Evolutionary conservation across 2,329 filamentous ascomycete species (phyloP), one percentile per base, ranked within the genome.

Genomic region (Cryphonectria parasitica): DNA sequence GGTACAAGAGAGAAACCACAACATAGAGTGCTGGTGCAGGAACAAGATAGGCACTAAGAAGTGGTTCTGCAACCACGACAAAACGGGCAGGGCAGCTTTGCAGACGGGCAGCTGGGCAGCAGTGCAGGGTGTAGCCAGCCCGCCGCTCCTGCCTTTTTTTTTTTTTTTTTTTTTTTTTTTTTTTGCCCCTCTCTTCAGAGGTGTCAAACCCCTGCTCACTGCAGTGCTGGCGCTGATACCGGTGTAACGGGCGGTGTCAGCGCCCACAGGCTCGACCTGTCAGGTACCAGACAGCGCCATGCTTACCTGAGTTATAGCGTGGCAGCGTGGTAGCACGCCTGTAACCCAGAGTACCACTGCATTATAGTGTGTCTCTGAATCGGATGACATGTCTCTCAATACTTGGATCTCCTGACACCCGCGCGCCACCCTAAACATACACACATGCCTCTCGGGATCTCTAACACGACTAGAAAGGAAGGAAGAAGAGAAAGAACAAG

Each of bases 241-340:
- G 58, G 31, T 61, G 58, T n/a, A 61, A 61, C 58, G 22, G 56
- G 31, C 34, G n/a, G n/a, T 17, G 19, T n/a, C 52, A 7, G 52
- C n/a, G n/a, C n/a, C 52, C 52, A 56, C 54, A 34, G 54, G 25
- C 25, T 34, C n/a, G 58, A 39, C 34, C 31, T 61, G 58, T 61
- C 34, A 61, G 58, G 58, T 61, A 61, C 54, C 54, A 58, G 28
- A 17, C 54, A 58, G 25, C 28, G 28, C 22, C 58, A n/a, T 19
- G 58, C 19, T n/a, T 39, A n/a, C 19, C 34, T 15, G 31, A n/a
- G 58, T 10, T 39, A 2, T 61, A 61, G 58, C 22, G 58, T 11
- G 17, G 19, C 39, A 61, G 58, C 22, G 58, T 11, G 7, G 19
- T 34, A 25, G 19, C 31, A 61, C 58, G 17, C 34, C 31, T 34